These are phyloP conservation scores for Metarhizium brunneum DNA, from an alignment of 2,329 filamentous ascomycete species.

Conservation along the genomic window DNA sequence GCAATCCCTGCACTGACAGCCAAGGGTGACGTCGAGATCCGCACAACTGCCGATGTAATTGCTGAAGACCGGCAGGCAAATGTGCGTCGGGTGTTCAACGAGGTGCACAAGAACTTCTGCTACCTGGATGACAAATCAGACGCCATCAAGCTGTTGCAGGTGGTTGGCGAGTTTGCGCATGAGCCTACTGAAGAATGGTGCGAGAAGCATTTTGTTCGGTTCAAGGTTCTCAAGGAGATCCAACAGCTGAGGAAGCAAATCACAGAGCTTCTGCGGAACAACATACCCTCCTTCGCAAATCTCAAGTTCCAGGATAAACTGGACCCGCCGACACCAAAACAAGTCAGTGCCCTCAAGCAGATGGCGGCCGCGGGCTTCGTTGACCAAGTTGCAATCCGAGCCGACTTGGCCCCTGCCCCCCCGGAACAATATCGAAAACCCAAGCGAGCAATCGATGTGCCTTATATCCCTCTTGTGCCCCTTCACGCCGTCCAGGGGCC, in stretches of 20 bases:
- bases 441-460: conserved; percentile 80
- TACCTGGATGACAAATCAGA: conserved; percentile 76
- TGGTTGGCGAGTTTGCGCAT: conserved; percentile 78
- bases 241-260: conserved; percentile 77
- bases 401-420: conserved; percentile 70
- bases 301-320: conserved; percentile 47
- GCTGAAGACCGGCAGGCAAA: conserved; percentile 62
- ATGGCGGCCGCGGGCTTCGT: conserved; percentile 89
- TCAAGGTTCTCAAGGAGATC: conserved; percentile 80
- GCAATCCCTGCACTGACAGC: conserved; percentile 50
- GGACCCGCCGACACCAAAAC: conserved; percentile 51
- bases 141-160: conserved; percentile 82
- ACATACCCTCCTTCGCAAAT: conserved; percentile 57
- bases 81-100: conserved; percentile 52
- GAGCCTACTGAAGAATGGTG: conserved; percentile 67
- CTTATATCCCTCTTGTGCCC: conserved; percentile 78
- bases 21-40: conserved; percentile 37
- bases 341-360: conserved; percentile 75
- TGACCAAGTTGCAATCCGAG: conserved; percentile 87
- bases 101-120: conserved; percentile 69
- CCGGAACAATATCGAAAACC: conserved; percentile 60
- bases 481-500: conserved; percentile 35
- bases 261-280: conserved; percentile 66
- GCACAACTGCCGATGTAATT: conserved; percentile 58
- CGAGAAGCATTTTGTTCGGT: conserved; percentile 71